These are phyloP conservation scores for Zizania palustris DNA, from an alignment of 202 grass and related monocot genomes.

Conservation along the genomic window DNA sequence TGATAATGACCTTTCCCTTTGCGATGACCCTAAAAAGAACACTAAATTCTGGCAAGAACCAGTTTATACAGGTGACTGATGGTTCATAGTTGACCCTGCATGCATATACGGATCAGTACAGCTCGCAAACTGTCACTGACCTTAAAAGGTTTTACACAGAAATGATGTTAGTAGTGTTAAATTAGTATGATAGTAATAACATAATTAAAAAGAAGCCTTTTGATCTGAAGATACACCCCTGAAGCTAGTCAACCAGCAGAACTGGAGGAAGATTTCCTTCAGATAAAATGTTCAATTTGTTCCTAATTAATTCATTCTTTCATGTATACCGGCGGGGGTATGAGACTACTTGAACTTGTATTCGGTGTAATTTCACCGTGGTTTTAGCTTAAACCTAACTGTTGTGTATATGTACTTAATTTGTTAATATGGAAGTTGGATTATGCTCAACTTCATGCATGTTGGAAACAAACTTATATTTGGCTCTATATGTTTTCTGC, in stretches of 20 bases:
- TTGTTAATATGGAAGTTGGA: neutral
- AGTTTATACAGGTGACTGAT: conserved; percentile 71
- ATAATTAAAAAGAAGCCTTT: neutral
- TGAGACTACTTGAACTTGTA: neutral
- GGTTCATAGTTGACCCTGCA: neutral
- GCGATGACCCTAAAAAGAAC: conserved; percentile 86
- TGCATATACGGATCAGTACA: conserved; percentile 2
- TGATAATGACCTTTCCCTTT: conserved; percentile 73
- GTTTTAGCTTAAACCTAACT: neutral
- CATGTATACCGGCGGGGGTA: neutral
- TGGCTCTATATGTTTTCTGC: neutral
- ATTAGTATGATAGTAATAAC: neutral
- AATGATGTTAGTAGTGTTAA: neutral
- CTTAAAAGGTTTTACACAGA: conserved; percentile 28
- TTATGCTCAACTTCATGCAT: neutral
- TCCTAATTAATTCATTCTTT: neutral
- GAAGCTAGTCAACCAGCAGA: neutral
- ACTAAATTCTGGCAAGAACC: conserved; percentile 79
- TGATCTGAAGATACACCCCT: conserved; percentile 5
- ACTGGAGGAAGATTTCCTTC: conserved; percentile 1
- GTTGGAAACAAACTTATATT: neutral
- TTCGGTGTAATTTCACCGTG: neutral
- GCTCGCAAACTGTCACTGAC: conserved; percentile 25
- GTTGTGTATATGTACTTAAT: neutral
- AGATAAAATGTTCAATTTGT: conserved; percentile 1